Base-by-base conservation (phyloP, 306 rosid species). In the Dalbergia cochinchinensis region DNA sequence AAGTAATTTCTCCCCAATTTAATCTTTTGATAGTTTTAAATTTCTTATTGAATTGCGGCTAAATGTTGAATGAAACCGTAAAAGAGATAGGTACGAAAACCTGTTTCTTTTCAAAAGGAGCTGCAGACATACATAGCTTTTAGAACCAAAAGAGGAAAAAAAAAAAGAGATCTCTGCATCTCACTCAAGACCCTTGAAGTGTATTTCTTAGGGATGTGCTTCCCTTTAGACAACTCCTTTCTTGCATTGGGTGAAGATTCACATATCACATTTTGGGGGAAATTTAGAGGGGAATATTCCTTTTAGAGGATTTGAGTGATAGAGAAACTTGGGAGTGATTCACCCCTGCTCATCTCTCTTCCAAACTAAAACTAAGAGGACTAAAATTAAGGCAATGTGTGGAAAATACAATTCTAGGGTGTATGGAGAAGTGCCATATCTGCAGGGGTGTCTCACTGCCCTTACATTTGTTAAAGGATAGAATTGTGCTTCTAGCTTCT, bases 381-480 rank as follows among this genome's bases (percentile, higher is more conserved):
- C 58, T 71, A 79, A 50, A 71, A 50, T 69, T 26, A 39, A 9
- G 73, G 20, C 35, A 39, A 53, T 33, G 44, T 64, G 72, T 76
- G 41, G 20, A 48, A 50, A 51, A 63, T 47, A 44, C 60, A 47
- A 69, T 7, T 34, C 19, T 11, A 61, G 15, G 18, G 44, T 62
- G 67, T 12, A 33, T 62, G 44, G 35, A 62, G 44, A 11, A 62
- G 7, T 69, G 37, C 62, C 35, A 76, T 76, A 35, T 64, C 48
- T 76, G 64, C 72, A 34, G 16, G 19, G 31, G 12, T 50, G 62
- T 33, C 72, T 18, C 16, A 50, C 13, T 39, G 34, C 66, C 58
- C 19, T 14, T 20, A 44, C 63, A 79, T 42, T 69, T 60, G 42
- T 59, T 69, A 13, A 8, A 7, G 70, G 37, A 44, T 45, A 58